Evolutionary conservation across 371 early-diverging fungal species (phyloP).

Genomic region (Dichotomocladium elegans): DNA sequence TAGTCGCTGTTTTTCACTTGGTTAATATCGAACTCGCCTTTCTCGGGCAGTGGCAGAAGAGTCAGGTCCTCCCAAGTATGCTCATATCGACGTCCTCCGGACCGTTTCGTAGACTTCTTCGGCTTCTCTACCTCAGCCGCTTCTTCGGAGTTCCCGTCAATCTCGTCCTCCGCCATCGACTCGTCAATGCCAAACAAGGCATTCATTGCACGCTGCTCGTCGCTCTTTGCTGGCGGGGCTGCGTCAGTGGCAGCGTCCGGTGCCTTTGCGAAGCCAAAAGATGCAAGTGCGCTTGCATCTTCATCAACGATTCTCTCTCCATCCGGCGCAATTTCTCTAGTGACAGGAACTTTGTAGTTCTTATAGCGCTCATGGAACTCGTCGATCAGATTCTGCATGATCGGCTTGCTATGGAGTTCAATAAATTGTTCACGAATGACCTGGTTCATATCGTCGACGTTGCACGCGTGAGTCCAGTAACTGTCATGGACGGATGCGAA

Average conservation of each 20-base stretch:
- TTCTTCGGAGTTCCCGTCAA: slow-evolving; percentile 1
- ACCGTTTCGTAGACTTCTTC: slow-evolving; percentile 5
- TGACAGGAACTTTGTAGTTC: slow-evolving; percentile 65
- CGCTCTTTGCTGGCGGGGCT: slow-evolving; percentile 14
- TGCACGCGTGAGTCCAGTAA: slow-evolving; percentile 97
- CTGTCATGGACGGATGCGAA: slow-evolving; percentile 98
- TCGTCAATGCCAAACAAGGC: slow-evolving; percentile 28
- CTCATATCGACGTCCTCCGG: slow-evolving; percentile 25
- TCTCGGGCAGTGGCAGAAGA: slow-evolving; percentile 73
- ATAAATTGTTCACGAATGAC: slow-evolving; percentile 92
- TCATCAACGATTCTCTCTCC: slow-evolving; percentile 7
- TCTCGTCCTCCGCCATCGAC: slow-evolving; percentile 5
- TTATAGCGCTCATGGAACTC: slow-evolving; percentile 87
- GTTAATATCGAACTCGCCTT: slow-evolving; percentile 83
- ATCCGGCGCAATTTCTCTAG: slow-evolving; percentile 25
- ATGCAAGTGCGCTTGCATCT: neutral
- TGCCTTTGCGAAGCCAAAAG: slow-evolving; percentile 11
- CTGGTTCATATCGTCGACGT: slow-evolving; percentile 83
- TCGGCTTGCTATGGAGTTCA: slow-evolving; percentile 75
- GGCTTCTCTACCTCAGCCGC: slow-evolving; percentile 16
- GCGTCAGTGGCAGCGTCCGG: neutral
- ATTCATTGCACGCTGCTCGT: slow-evolving; percentile 25
- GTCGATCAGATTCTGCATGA: slow-evolving; percentile 78
- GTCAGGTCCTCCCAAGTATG: slow-evolving; percentile 68
- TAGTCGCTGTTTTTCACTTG: slow-evolving; percentile 80